Percentiles rank a stretch among this genome's conserved stretches.
Conservation (phyloP, 495 filamentous ascomycete species). For the Chaetomium tenue region DNA sequence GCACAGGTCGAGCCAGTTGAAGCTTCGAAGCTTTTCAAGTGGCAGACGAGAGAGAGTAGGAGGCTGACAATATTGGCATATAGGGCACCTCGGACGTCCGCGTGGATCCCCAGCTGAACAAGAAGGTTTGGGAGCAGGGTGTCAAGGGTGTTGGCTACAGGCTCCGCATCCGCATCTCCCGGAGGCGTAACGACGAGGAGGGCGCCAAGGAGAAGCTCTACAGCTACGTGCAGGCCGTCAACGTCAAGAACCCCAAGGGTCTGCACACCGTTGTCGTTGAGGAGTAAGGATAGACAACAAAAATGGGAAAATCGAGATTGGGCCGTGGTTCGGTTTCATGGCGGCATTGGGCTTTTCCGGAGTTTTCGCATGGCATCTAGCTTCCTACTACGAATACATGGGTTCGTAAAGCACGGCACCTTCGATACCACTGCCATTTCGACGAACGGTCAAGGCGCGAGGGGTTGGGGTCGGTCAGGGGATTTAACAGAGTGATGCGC, state of each 20-base stretch:
- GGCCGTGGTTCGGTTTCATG: constrained; percentile 42
- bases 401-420: constrained; percentile 40
- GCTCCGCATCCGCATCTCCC: constrained; percentile 94
- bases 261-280: constrained; percentile 79
- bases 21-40: neutral
- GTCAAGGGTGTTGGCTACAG: constrained; percentile 98
- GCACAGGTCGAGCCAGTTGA: constrained; percentile 8
- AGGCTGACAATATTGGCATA: constrained; percentile 32
- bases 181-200: constrained; percentile 99
- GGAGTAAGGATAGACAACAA: constrained; percentile 46
- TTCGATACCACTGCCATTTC: constrained; percentile 35
- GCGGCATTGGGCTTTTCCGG: constrained; percentile 52
- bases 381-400: constrained; percentile 51
- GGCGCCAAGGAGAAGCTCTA: constrained; percentile 97
- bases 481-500: constrained; percentile 24
- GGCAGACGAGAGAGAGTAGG: constrained; percentile 7
- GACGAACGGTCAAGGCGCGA: constrained; percentile 23
- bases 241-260: constrained; percentile 98
- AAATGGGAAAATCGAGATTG: constrained; percentile 36
- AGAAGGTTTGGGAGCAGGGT: constrained; percentile 99
- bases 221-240: constrained; percentile 98
- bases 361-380: constrained; percentile 55
- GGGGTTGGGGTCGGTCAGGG: constrained; percentile 11
- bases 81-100: constrained; percentile 98
- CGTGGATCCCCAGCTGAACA: constrained; percentile 96